Evolutionary conservation across 192 early-diverging fungal species (phyloP).

Genomic region (Umbelopsis ramanniana): DNA sequence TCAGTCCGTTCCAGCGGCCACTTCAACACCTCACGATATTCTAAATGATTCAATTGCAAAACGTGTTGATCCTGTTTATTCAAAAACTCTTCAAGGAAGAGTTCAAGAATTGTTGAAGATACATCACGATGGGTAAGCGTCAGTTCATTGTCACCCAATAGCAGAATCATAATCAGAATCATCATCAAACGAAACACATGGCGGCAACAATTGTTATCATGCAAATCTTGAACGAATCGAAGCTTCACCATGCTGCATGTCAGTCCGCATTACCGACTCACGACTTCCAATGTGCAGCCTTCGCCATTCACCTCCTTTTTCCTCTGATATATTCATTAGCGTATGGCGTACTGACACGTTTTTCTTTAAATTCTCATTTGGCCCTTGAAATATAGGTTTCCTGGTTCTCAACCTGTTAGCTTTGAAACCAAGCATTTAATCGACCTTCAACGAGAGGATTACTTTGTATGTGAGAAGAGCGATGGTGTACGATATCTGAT

Average conservation of each 20-base stretch:
- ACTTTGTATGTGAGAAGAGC: conserved; percentile 65
- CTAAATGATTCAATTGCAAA: conserved; percentile 31
- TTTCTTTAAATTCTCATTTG: background rate
- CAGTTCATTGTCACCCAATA: background rate
- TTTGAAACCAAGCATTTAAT: conserved; percentile 56
- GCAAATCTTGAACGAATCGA: background rate
- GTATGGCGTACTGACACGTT: background rate
- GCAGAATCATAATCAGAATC: background rate
- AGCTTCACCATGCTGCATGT: background rate
- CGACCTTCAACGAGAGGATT: conserved; percentile 56
- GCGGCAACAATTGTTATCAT: background rate
- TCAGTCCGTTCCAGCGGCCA: conserved; percentile 23
- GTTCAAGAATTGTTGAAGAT: conserved; percentile 36
- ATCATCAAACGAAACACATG: background rate
- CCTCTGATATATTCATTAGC: background rate
- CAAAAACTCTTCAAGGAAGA: conserved; percentile 36
- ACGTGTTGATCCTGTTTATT: conserved; percentile 45
- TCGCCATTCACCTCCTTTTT: background rate
- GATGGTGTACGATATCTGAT: conserved; percentile 56
- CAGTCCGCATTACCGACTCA: background rate
- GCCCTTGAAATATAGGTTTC: conserved; percentile 50
- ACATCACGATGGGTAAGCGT: conserved; percentile 39
- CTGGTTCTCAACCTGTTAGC: conserved; percentile 62
- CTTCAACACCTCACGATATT: conserved; percentile 7
- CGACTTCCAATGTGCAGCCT: background rate